Evolutionary conservation across 1,284 basidiomycete species (phyloP).

Genomic region (Microbotryum saponariae): DNA sequence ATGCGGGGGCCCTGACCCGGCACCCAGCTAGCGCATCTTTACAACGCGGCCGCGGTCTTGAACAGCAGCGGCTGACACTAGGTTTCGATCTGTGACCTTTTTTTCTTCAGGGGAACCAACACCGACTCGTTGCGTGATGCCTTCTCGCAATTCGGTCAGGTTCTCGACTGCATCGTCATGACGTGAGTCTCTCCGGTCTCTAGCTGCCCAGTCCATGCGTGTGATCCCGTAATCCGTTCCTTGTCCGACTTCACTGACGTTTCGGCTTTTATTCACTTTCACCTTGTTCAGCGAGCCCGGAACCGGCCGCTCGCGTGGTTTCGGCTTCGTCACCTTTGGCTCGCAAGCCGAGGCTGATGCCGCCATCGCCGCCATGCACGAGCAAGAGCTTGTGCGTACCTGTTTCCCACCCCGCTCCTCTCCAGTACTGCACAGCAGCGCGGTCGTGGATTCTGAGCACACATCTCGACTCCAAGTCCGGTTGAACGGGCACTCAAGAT

Average conservation of each 20-base stretch:
- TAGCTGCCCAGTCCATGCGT: no score
- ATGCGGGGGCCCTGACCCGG: background rate
- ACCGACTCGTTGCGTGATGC: conserved; percentile 29
- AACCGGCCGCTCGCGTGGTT: conserved; percentile 33
- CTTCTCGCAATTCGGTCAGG: conserved; percentile 30
- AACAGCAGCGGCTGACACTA: background rate
- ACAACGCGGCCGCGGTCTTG: background rate
- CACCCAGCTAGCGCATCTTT: background rate
- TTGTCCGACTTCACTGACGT: background rate
- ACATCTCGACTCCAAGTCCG: background rate
- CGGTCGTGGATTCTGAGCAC: no score
- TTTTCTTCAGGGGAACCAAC: conserved; percentile 20
- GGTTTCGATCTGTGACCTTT: background rate
- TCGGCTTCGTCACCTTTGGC: conserved; percentile 33
- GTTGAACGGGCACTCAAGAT: background rate
- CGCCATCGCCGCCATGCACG: conserved; percentile 33
- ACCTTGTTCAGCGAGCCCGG: conserved; percentile 24
- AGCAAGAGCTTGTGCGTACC: conserved; percentile 34
- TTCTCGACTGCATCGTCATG: conserved; percentile 35
- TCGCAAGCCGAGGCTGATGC: conserved; percentile 27
- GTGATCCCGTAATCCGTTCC: no score
- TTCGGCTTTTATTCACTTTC: no score
- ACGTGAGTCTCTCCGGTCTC: conserved; percentile 19
- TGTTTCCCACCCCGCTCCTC: background rate
- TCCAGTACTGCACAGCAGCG: background rate